Evolutionary conservation across 1,139 yeast species (phyloP), one percentile per base, ranked within the genome.

Genomic region (Candida sojae): DNA sequence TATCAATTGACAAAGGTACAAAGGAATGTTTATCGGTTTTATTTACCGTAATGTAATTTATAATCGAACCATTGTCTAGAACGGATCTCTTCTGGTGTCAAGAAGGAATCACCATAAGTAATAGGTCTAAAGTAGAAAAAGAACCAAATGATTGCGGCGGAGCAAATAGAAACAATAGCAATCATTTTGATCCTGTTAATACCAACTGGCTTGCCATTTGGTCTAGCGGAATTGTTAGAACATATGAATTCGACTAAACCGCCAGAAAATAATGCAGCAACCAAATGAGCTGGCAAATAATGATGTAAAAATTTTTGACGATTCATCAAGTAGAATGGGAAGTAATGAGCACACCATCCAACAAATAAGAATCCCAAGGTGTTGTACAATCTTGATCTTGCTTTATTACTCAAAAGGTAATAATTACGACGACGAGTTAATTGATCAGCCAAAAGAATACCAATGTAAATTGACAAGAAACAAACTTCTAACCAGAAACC

Each of bases 261-360:
- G 26, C 96, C 98, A 11, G 93, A 71, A 52, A 92, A 82, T 57
- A 91, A 68, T 0, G 96, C 92, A 7, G 96, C 96, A 54, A 90
- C 79, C 62, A 93, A 74, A 66, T 95, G 99, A 0, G 99, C 99
- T 35, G 99, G 99, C 58, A 93, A 73, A 66, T 93, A 93, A 68
- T 93, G 99, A 66, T 93, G 99, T 66, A 91, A 77, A 72, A 92
- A 91, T 66, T 88, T 87, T 71, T 92, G 97, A 73, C 98, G 87
- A 52, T 82, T 80, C 98, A 91, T 91, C 61, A 91, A 75, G 71
- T 80, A 92, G 77, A 92, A 91, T 54, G 97, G 97, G 64, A 89
- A 82, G 66, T 88, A 91, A 68, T 91, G 98, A 35, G 91, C 80
- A 36, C 83, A 75, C 93, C 97, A 93, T 11, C 96, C 97, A 53